Evolutionary conservation across 306 rosid genomes (phyloP).

Genomic region (Albizia julibrissin): DNA sequence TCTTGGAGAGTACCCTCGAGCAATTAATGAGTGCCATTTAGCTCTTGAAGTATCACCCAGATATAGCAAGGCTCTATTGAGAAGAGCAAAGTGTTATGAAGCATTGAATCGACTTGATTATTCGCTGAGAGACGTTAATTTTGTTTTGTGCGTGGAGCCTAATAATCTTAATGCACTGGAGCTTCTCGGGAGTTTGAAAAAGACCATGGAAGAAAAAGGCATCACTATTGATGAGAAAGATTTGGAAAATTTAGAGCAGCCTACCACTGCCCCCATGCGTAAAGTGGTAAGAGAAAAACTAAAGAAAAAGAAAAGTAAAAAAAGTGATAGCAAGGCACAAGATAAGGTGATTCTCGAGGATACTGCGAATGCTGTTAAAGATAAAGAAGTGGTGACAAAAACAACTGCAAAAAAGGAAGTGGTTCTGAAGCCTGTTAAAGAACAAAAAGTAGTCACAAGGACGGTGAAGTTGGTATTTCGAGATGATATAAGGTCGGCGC

Average conservation of each 20-base stretch:
- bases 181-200: slow-evolving; percentile 48
- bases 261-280: slow-evolving; percentile 28
- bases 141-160: slow-evolving; percentile 57
- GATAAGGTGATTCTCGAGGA: slow-evolving; percentile 52
- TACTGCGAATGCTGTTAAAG: slow-evolving; percentile 43
- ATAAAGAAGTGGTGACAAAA: slow-evolving; percentile 11
- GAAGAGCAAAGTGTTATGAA: slow-evolving; percentile 61
- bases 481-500: slow-evolving; percentile 67
- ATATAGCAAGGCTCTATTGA: slow-evolving; percentile 60
- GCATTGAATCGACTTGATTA: slow-evolving; percentile 62
- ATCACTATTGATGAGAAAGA: slow-evolving; percentile 51
- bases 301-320: slow-evolving; percentile 58
- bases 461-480: slow-evolving; percentile 66
- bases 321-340: slow-evolving; percentile 42
- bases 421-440: slow-evolving; percentile 38
- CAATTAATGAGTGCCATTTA: slow-evolving; percentile 60
- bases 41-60: slow-evolving; percentile 57
- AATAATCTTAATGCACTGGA: slow-evolving; percentile 61
- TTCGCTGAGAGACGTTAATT: slow-evolving; percentile 62
- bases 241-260: slow-evolving; percentile 38
- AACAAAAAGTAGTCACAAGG: slow-evolving; percentile 47
- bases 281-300: slow-evolving; percentile 51
- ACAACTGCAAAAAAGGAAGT: slow-evolving; percentile 42
- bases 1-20: slow-evolving; percentile 69
- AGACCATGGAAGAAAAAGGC: slow-evolving; percentile 49